Percentiles rank a stretch among this genome's conserved stretches.
phyloP scores from a whole-genome alignment of 2,329 filamentous ascomycete species.

The Pseudocercospora macadamiae region DNA sequence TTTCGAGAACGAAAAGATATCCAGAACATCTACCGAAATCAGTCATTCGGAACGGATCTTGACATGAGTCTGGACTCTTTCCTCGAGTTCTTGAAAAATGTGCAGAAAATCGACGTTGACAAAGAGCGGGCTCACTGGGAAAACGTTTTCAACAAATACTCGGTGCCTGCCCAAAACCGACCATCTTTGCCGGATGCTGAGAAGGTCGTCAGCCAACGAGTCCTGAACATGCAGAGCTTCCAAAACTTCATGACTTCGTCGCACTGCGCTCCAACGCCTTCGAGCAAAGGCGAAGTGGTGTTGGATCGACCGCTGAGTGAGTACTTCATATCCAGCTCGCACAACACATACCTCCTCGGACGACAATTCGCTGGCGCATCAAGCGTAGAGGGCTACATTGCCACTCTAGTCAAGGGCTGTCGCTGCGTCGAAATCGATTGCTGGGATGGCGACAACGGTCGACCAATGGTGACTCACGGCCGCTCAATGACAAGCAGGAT shows the following conservation, averaged over 20 bases:
- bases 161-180: constrained; percentile 38
- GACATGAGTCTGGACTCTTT: constrained; percentile 75
- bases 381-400: constrained; percentile 93
- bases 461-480: constrained; percentile 89
- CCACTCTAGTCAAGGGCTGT: constrained; percentile 82
- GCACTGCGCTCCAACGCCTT: constrained; percentile 32
- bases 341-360: constrained; percentile 95
- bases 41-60: constrained; percentile 52
- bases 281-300: constrained; percentile 37
- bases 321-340: constrained; percentile 97
- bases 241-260: constrained; percentile 74
- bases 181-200: constrained; percentile 46
- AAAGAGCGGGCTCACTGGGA: constrained; percentile 69
- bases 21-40: constrained; percentile 68
- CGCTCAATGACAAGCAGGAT: constrained; percentile 86
- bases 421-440: constrained; percentile 97
- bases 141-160: constrained; percentile 60
- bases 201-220: constrained; percentile 51
- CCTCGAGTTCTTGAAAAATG: constrained; percentile 69
- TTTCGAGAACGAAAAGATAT: constrained; percentile 87
- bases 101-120: constrained; percentile 77
- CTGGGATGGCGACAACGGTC: constrained; percentile 89
- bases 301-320: constrained; percentile 89
- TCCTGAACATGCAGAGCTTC: constrained; percentile 79
- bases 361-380: constrained; percentile 88